Evolutionary conservation across 768 basidiomycete species (phyloP).

Genomic region (Rhizopogon rudus): DNA sequence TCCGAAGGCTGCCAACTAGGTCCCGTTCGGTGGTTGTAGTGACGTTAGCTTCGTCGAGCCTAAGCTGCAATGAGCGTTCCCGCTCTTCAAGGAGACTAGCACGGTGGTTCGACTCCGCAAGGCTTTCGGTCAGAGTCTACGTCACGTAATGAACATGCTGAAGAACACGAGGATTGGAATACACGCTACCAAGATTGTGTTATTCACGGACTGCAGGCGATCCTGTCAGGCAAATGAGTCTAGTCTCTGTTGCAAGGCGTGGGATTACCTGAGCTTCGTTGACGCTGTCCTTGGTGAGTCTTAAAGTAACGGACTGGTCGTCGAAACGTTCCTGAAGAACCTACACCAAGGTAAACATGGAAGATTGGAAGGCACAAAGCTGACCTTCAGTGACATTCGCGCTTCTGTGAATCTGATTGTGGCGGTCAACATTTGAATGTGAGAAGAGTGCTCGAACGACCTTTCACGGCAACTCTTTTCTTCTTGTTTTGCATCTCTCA

Average conservation of each 20-base stretch:
- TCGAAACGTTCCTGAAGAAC: conserved; percentile 57
- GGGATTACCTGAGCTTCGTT: conserved; percentile 44
- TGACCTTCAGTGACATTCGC: conserved; percentile 20
- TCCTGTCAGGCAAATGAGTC: conserved; percentile 12
- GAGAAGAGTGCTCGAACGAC: conserved; percentile 11
- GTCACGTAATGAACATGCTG: background rate
- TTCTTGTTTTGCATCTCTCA: conserved; percentile 13
- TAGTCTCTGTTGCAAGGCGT: background rate
- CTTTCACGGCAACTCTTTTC: conserved; percentile 17
- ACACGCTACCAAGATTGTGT: conserved; percentile 13
- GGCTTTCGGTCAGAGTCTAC: conserved; percentile 13
- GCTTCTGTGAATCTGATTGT: conserved; percentile 15
- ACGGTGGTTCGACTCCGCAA: conserved; percentile 8
- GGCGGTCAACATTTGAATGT: background rate
- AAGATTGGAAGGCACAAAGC: background rate
- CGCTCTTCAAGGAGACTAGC: conserved; percentile 16
- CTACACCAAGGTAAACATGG: conserved; percentile 17
- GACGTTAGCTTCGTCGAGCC: conserved; percentile 9
- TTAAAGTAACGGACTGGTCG: conserved; percentile 47
- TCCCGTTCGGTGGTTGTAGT: conserved; percentile 6
- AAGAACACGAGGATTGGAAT: background rate
- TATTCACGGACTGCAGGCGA: conserved; percentile 15
- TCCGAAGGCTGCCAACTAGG: conserved; percentile 4
- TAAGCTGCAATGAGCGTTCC: conserved; percentile 12
- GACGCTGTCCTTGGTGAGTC: conserved; percentile 48